phyloP scores from a whole-genome alignment of 2,329 filamentous ascomycete genomes.

The Penicillium frequentans region DNA sequence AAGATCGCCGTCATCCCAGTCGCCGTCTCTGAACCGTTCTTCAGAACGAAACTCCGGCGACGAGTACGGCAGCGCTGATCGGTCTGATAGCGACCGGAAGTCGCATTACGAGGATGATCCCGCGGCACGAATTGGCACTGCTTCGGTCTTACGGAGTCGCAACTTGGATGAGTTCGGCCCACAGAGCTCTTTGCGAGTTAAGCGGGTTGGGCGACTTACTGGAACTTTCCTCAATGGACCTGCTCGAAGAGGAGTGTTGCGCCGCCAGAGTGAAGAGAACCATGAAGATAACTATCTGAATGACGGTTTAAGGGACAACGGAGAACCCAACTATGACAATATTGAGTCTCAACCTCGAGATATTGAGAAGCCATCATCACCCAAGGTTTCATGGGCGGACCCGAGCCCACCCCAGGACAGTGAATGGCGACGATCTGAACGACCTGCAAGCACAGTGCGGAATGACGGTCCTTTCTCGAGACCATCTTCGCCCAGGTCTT shows the following conservation, averaged over 20 bases:
- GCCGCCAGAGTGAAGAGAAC: slow-evolving; percentile 65
- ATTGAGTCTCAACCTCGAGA: slow-evolving; percentile 26
- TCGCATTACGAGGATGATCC: slow-evolving; percentile 36
- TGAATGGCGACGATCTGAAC: slow-evolving; percentile 24
- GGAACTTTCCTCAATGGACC: slow-evolving; percentile 79
- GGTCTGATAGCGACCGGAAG: slow-evolving; percentile 35
- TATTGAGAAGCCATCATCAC: slow-evolving; percentile 29
- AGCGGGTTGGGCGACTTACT: slow-evolving; percentile 71
- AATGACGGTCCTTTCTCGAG: slow-evolving; percentile 34
- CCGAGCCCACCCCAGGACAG: slow-evolving; percentile 28
- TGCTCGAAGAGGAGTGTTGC: slow-evolving; percentile 68
- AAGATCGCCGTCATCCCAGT: slow-evolving; percentile 41
- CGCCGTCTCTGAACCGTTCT: slow-evolving; percentile 36
- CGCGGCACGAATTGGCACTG: slow-evolving; percentile 30
- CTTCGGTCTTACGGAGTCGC: slow-evolving; percentile 40
- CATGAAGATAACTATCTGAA: slow-evolving; percentile 38
- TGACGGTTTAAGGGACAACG: slow-evolving; percentile 28
- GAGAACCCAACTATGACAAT: slow-evolving; percentile 30
- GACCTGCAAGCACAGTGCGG: slow-evolving; percentile 17
- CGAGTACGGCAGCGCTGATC: slow-evolving; percentile 35
- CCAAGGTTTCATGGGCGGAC: slow-evolving; percentile 40
- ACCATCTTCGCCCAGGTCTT: slow-evolving; percentile 35
- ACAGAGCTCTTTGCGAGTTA: slow-evolving; percentile 75
- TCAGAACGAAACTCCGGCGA: slow-evolving; percentile 29
- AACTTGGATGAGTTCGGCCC: slow-evolving; percentile 64